phyloP scores from a whole-genome alignment of 2,329 filamentous ascomycete species.

The Lachnum nothofagi region DNA sequence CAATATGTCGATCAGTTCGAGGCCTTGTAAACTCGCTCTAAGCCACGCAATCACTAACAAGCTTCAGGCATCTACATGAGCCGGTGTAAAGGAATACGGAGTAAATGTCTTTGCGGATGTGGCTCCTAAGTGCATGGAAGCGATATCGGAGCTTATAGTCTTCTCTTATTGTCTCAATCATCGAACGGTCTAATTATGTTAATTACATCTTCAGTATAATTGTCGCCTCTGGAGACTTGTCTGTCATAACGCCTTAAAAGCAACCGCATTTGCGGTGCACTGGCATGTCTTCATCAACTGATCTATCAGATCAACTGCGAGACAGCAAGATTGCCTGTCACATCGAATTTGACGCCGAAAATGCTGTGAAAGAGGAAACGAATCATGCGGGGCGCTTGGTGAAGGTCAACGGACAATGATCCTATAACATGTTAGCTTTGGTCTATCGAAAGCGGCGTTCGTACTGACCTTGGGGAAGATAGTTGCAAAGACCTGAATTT shows the following conservation, averaged over 20 bases:
- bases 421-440: slow-evolving; percentile 45
- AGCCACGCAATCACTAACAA: not conserved
- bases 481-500: slow-evolving; percentile 97
- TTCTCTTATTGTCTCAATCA: not conserved
- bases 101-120: not conserved
- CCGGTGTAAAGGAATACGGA: not conserved
- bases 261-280: too few species aligned
- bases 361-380: not conserved
- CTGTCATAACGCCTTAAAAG: too few species aligned
- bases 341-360: not conserved
- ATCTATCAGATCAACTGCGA: too few species aligned
- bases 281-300: too few species aligned
- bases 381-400: slow-evolving; percentile 26
- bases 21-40: not conserved
- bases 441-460: slow-evolving; percentile 20
- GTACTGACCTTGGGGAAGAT: slow-evolving; percentile 86
- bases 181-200: not conserved
- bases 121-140: not conserved
- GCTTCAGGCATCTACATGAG: not conserved
- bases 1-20: not conserved
- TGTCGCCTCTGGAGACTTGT: too few species aligned
- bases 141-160: not conserved
- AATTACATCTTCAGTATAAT: not conserved
- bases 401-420: slow-evolving; percentile 78
- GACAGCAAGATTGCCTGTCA: not conserved